A percentile compares a stretch with the other conserved stretches of the same genome.
These are phyloP conservation scores for Trifolium pratense DNA, from an alignment of 306 rosid species.

Conservation along the genomic window DNA sequence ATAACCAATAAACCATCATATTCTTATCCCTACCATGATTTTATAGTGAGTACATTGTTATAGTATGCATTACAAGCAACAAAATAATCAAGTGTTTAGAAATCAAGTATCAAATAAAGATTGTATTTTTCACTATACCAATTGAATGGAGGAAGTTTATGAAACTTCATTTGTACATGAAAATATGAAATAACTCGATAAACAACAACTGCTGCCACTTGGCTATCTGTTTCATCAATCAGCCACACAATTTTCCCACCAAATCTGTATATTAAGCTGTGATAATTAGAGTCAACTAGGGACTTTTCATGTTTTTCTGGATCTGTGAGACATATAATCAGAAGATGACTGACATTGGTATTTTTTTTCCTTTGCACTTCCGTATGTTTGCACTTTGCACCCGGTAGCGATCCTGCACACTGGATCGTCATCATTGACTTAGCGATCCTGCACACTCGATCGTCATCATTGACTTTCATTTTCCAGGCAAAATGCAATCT, in stretches of 20 bases:
- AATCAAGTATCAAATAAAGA: conserved; percentile 16
- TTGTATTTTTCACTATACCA: conserved; percentile 8
- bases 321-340: neutral
- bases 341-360: conserved; percentile 2
- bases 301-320: neutral
- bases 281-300: neutral
- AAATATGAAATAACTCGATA: conserved; percentile 6
- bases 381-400: neutral
- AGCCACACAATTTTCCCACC: conserved; percentile 24
- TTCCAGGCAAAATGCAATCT: conserved; percentile 23
- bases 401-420: conserved; percentile 8
- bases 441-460: conserved; percentile 7
- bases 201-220: conserved; percentile 17
- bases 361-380: conserved; percentile 32
- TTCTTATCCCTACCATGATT: conserved; percentile 8
- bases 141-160: neutral
- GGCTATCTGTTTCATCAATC: neutral
- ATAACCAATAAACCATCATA: conserved; percentile 9
- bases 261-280: neutral
- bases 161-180: conserved; percentile 8
- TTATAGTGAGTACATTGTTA: neutral
- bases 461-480: conserved; percentile 3
- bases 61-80: neutral
- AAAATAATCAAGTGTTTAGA: neutral
- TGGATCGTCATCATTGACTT: neutral